Evolutionary conservation across 1,139 yeast genomes (phyloP).

Genomic region (Chernovozyma aurita): DNA sequence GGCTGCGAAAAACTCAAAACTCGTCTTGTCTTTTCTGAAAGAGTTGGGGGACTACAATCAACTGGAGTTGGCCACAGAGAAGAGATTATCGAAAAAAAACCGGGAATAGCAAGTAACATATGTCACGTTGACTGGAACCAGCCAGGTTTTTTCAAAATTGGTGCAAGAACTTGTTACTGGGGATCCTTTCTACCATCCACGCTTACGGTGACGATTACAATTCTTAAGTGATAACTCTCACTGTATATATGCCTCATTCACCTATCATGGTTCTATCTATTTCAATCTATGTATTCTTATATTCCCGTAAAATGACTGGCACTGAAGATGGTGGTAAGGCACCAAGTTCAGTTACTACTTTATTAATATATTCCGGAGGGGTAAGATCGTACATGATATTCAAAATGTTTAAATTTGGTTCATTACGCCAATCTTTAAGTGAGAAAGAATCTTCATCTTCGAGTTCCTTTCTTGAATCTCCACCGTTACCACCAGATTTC

Average conservation of each 20-base stretch:
- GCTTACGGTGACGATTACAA: too few relatives aligned
- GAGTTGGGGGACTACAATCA: too few relatives aligned
- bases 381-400: constrained; percentile 91
- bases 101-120: too few relatives aligned
- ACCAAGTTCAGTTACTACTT: constrained; percentile 94
- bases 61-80: too few relatives aligned
- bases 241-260: too few relatives aligned
- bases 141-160: too few relatives aligned
- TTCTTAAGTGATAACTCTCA: too few relatives aligned
- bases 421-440: constrained; percentile 61
- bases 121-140: too few relatives aligned
- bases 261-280: not conserved
- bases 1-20: not conserved
- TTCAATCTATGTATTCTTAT: constrained; percentile 50
- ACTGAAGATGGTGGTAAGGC: constrained; percentile 96
- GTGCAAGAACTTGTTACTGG: too few relatives aligned
- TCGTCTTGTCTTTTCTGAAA: too few relatives aligned
- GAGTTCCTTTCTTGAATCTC: constrained; percentile 5
- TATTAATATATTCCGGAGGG: constrained; percentile 89
- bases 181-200: too few relatives aligned
- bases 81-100: too few relatives aligned
- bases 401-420: constrained; percentile 64
- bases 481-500: constrained; percentile 18
- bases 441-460: constrained; percentile 28
- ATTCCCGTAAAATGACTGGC: constrained; percentile 92